Base-by-base conservation (phyloP, 352 stramenopile genomes). In the Phytophthora pluvialis region DNA sequence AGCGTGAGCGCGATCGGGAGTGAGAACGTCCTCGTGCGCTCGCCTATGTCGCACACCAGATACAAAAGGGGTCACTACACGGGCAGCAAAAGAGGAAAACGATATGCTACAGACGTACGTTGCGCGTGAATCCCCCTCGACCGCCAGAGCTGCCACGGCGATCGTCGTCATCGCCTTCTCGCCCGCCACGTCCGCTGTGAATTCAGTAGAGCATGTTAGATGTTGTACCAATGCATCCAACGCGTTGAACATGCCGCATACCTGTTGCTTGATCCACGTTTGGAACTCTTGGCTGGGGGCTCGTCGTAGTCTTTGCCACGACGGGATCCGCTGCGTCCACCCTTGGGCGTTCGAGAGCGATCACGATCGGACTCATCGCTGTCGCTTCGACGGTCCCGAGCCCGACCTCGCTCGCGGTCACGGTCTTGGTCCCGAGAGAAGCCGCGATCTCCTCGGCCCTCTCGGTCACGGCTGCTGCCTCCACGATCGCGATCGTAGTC, bases 101-200 rank as follows among this genome's bases (percentile, higher is more conserved):
- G 8, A 32, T 29, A 45, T 16, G n/a, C 5, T 10, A 3, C 16
- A n/a, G 15, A 71, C 71, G 44, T 76, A 90, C 83, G 48, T 64
- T 83, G 39, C 82, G 85, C 13, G 60, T 48, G 32, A 61, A 61
- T 38, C 67, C 60, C 35, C 53, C 58, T 46, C 55, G 49, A 7
- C 57, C 45, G n/a, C 57, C 32, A 13, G 59, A 33, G 35, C 62
- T 59, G 16, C 51, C 56, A 42, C 78, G 65, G 18, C 76, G 79
- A n/a, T 81, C 62, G 11, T 77, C 75, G 11, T 90, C 77, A n/a
- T 91, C 80, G 43, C 90, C 81, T 11, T 86, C 83, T 51, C 73
- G 73, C 31, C 71, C 67, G 10, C 70, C 64, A 11, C 77, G 68
- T 21, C 78, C 64, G 10, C 67, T 64, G 21, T 26, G 10, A 47